Evolutionary conservation across 2,329 filamentous ascomycete species (phyloP).

Genomic region (Bertia moriformis): DNA sequence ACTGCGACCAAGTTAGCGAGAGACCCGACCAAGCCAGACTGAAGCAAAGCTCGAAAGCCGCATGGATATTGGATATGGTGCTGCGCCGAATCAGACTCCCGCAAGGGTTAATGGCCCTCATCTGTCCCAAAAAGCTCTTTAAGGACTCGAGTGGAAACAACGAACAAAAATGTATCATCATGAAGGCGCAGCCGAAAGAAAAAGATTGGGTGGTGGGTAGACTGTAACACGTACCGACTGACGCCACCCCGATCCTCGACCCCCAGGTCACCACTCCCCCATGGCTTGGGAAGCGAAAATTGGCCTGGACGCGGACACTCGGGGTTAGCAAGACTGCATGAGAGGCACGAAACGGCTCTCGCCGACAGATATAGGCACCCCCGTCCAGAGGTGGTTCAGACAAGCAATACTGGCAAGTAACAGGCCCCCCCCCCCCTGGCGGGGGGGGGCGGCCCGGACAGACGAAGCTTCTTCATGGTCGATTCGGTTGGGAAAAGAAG

Average conservation of each 20-base stretch:
- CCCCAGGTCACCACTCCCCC: constrained; percentile 6
- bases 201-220: background rate
- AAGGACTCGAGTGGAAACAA: constrained; percentile 73
- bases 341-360: no score
- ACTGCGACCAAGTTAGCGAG: background rate
- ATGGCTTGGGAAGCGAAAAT: constrained; percentile 2
- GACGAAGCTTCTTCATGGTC: constrained; percentile 67
- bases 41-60: constrained; percentile 1
- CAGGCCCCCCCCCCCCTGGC: no score
- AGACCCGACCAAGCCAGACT: background rate
- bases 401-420: constrained; percentile 84
- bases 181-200: constrained; percentile 14
- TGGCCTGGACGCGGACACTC: constrained; percentile 1
- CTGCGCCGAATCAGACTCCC: constrained; percentile 69
- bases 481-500: constrained; percentile 85
- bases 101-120: constrained; percentile 42
- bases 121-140: constrained; percentile 54
- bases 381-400: no score
- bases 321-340: constrained; percentile 10
- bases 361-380: no score
- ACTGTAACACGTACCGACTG: background rate
- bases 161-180: constrained; percentile 72
- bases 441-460: no score
- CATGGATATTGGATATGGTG: constrained; percentile 5
- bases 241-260: background rate